Conservation (phyloP, 2,329 filamentous ascomycete genomes). For the Plenodomus tracheiphilus region DNA sequence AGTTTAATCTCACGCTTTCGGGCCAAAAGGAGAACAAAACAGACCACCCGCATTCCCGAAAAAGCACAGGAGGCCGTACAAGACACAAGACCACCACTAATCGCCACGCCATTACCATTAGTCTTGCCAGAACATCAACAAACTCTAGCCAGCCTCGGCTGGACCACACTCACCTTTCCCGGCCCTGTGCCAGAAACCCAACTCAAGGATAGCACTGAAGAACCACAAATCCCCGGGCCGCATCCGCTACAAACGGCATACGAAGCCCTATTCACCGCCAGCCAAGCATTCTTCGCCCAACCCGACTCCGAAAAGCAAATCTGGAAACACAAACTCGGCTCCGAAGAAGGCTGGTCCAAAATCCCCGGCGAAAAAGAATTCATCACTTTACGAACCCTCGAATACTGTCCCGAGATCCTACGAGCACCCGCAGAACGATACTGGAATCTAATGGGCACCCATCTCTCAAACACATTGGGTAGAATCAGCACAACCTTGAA, state of each 20-base stretch:
- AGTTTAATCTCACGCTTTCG: constrained; percentile 35
- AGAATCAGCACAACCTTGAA: constrained; percentile 28
- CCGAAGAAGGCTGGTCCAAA: constrained; percentile 43
- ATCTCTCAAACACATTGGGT: constrained; percentile 29
- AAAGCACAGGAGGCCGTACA: background rate
- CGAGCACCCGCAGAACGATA: constrained; percentile 33
- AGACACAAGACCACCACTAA: constrained; percentile 27
- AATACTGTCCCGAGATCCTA: constrained; percentile 37
- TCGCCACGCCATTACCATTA: constrained; percentile 30
- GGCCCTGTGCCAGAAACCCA: constrained; percentile 3
- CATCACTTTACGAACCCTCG: constrained; percentile 40
- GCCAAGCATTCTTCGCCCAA: constrained; percentile 37
- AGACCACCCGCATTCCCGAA: background rate
- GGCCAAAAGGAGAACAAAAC: constrained; percentile 13
- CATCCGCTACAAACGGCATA: constrained; percentile 40
- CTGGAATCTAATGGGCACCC: constrained; percentile 37
- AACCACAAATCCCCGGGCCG: constrained; percentile 1
- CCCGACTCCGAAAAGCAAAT: constrained; percentile 25
- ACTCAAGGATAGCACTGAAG: background rate
- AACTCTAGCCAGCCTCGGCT: constrained; percentile 36
- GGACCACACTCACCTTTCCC: constrained; percentile 42
- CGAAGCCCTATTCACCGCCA: constrained; percentile 32
- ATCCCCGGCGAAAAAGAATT: constrained; percentile 46
- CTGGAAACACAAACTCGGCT: constrained; percentile 39
- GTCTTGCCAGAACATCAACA: constrained; percentile 39